Evolutionary conservation across 768 basidiomycete species (phyloP).

Genomic region (Imleria badia): DNA sequence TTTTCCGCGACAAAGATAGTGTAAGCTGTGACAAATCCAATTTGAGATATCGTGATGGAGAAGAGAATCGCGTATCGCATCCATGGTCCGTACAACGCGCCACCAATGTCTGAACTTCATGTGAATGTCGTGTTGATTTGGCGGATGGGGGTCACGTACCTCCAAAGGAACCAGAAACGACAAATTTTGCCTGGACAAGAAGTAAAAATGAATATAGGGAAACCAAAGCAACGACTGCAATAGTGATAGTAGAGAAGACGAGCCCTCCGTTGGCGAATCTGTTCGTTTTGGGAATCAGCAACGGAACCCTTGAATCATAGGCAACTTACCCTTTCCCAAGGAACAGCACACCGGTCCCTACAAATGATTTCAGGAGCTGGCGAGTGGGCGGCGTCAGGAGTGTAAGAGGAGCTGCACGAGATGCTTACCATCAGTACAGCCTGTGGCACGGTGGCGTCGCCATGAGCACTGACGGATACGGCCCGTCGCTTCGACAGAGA

Average conservation of each 20-base stretch:
- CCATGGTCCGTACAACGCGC: conserved; percentile 85
- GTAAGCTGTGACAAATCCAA: conserved; percentile 89
- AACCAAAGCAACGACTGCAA: conserved; percentile 78
- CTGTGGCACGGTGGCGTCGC: conserved; percentile 88
- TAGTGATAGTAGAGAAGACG: conserved; percentile 78
- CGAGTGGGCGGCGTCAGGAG: background rate
- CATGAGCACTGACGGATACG: conserved; percentile 59
- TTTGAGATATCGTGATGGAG: conserved; percentile 86
- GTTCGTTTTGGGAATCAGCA: conserved; percentile 4
- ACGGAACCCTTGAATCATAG: background rate
- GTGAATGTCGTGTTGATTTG: conserved; percentile 5
- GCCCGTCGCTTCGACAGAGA: conserved; percentile 57
- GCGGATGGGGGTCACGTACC: conserved; percentile 45
- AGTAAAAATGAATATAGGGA: conserved; percentile 94
- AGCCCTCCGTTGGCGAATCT: conserved; percentile 97
- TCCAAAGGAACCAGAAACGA: conserved; percentile 91
- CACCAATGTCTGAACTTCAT: conserved; percentile 76
- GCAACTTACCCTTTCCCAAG: conserved; percentile 79
- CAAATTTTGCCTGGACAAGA: conserved; percentile 82
- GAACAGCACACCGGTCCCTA: conserved; percentile 95
- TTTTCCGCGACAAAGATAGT: conserved; percentile 96
- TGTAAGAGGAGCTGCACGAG: background rate
- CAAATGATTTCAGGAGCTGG: conserved; percentile 88
- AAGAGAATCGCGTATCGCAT: conserved; percentile 88
- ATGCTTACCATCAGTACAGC: conserved; percentile 85